Conservation (phyloP, 257 asterid genomes). For the Coffea eugenioides region DNA sequence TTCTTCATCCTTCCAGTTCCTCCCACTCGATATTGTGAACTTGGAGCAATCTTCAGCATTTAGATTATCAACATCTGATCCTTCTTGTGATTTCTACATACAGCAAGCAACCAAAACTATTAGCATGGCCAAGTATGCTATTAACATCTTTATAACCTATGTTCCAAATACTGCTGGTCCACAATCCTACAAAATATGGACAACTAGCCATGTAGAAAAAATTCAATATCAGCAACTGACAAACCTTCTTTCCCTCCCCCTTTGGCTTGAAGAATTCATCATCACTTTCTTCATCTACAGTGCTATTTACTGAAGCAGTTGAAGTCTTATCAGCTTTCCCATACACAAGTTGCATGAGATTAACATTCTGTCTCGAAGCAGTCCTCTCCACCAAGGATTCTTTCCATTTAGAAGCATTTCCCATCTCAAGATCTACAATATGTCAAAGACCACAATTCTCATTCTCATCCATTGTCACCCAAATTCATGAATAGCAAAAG, state of each 20-base stretch:
- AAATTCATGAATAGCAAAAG: background rate
- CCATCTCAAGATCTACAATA: conserved; percentile 54
- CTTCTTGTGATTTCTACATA: conserved; percentile 59
- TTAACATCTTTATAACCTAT: background rate
- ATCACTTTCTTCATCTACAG: conserved; percentile 56
- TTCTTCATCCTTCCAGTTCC: conserved; percentile 57
- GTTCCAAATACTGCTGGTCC: background rate
- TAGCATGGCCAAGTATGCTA: background rate
- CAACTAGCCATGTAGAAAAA: background rate
- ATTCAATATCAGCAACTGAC: conserved; percentile 1
- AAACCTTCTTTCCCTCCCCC: conserved; percentile 86
- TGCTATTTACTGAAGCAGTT: conserved; percentile 25
- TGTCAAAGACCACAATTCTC: background rate
- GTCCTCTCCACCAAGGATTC: conserved; percentile 69
- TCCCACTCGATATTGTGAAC: conserved; percentile 37
- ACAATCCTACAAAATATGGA: background rate
- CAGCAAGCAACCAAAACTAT: conserved; percentile 1
- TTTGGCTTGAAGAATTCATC: conserved; percentile 82
- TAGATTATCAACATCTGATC: conserved; percentile 38
- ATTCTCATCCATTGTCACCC: background rate
- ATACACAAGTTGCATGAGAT: conserved; percentile 91
- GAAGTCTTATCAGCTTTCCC: conserved; percentile 55
- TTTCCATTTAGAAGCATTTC: conserved; percentile 85
- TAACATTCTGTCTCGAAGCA: conserved; percentile 47
- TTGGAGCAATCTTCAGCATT: conserved; percentile 83